A percentile compares a stretch with the other conserved stretches of the same genome.
phyloP scores from a whole-genome alignment of 257 asterid genomes.

The Petrea volubilis region DNA sequence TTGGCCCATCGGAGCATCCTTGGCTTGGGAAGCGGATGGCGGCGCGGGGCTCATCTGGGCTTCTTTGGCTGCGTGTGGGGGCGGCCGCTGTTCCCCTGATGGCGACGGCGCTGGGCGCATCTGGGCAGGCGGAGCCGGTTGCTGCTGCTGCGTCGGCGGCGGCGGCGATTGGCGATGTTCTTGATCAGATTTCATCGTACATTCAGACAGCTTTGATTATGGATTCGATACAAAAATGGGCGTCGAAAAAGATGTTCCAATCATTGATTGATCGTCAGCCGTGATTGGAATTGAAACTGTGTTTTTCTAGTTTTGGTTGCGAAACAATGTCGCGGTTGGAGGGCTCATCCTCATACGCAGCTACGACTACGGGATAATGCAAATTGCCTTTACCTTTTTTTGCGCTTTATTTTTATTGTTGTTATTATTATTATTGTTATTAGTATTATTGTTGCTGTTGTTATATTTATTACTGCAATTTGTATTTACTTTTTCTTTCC shows the following conservation, averaged over 20 bases:
- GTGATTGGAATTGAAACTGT: background rate
- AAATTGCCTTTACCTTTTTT: background rate
- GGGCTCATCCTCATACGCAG: slow-evolving; percentile 19
- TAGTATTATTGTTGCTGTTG: too few relatives aligned
- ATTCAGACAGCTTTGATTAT: slow-evolving; percentile 18
- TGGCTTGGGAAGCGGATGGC: background rate
- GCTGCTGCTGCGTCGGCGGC: slow-evolving; percentile 16
- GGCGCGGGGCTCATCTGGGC: too few relatives aligned
- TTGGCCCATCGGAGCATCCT: slow-evolving; percentile 13
- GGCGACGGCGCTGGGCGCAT: too few relatives aligned
- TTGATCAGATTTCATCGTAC: slow-evolving; percentile 25
- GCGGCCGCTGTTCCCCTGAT: too few relatives aligned
- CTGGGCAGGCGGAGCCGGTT: slow-evolving; percentile 14
- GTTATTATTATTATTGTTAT: too few relatives aligned
- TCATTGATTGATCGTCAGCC: background rate
- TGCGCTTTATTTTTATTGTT: background rate
- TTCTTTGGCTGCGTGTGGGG: too few relatives aligned
- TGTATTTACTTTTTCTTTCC: too few relatives aligned
- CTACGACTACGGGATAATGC: slow-evolving; percentile 31
- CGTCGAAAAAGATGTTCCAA: background rate
- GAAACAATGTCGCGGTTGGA: slow-evolving; percentile 18
- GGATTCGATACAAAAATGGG: background rate
- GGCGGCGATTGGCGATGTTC: slow-evolving; percentile 16
- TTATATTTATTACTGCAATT: too few relatives aligned
- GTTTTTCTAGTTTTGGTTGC: slow-evolving; percentile 16